phyloP scores from a whole-genome alignment of 2,329 filamentous ascomycete species.

The Colletotrichum costaricense region DNA sequence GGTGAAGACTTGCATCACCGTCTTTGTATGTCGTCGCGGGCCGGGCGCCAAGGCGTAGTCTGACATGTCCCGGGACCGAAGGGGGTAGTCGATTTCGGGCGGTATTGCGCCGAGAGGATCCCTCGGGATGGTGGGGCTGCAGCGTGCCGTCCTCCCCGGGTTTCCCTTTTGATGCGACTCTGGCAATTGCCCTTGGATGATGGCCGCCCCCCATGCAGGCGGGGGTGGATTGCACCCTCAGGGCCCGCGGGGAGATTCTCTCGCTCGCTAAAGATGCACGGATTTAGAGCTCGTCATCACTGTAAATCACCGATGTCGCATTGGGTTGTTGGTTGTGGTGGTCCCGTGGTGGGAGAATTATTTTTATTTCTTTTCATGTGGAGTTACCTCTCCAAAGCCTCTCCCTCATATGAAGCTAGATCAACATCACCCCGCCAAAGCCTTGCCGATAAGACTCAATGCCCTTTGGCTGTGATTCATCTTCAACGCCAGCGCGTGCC shows the following conservation, averaged over 20 bases:
- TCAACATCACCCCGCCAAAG: conserved; percentile 51
- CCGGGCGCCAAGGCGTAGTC: conserved; percentile 13
- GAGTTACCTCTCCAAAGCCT: not conserved
- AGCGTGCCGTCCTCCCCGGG: conserved; percentile 2
- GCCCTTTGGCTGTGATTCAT: conserved; percentile 74
- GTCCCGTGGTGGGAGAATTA: not conserved
- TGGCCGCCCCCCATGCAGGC: not conserved
- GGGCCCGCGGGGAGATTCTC: not conserved
- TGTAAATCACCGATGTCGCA: conserved; percentile 15
- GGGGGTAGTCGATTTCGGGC: conserved; percentile 18
- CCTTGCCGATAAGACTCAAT: conserved; percentile 71
- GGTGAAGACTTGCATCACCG: not conserved
- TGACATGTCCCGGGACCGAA: conserved; percentile 17
- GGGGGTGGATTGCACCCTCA: not conserved
- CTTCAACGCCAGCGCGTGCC: conserved; percentile 71
- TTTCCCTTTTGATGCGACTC: conserved; percentile 2
- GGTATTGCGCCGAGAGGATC: conserved; percentile 24
- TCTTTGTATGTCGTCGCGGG: conserved; percentile 9
- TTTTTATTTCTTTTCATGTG: not conserved
- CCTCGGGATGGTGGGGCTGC: conserved; percentile 8
- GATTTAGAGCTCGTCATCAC: conserved; percentile 6
- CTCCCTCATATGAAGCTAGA: not conserved
- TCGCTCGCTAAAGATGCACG: conserved; percentile 28
- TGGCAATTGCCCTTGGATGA: not conserved
- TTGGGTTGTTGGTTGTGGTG: not conserved